Evolutionary conservation across 2,329 filamentous ascomycete species (phyloP), one percentile per base, ranked within the genome.

Genomic region (Fusarium illudens): DNA sequence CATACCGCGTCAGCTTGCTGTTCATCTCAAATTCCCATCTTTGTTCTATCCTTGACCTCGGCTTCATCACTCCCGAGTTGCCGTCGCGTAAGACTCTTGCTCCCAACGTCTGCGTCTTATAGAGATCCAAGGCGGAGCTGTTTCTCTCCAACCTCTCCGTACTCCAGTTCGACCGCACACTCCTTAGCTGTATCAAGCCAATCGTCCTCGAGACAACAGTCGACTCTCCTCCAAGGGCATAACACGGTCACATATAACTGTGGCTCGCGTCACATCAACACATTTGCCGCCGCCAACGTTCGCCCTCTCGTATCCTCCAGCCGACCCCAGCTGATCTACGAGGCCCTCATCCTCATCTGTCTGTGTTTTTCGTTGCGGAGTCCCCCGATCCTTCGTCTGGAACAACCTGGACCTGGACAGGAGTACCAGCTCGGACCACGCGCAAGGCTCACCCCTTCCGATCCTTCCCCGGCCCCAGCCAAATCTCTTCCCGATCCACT

Each of bases 401-500:
- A 60, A 59, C 39, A 33, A 46, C n/a, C 49, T 49, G 54, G 27
- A 65, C 37, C 58, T 52, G 25, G 56, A 62, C 46, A 55, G 42
- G 44, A 60, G 37, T 53, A 60, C 52, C 51, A 66, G 44, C 61
- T 51, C 33, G 61, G 54, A 55, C 49, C 50, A 61, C 39, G 48
- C 53, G 25, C 57, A 44, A 64, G 60, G 37, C 53, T 22, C 54
- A 60, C 48, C 32, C 46, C 56, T 61, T 57, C 58, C 52, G 27
- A 44, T 37, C 34, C 49, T 39, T 59, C 65, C 62, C 65, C 55
- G 53, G 57, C 50, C 57, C 51, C 55, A 67, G 57, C 53, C 63
- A 65, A 65, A 66, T 58, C 60, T 58, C 53, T 62, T 56, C 55
- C 49, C 54, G 68, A 67, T 69, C 68, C 68, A 71, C 65, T 57